phyloP scores from a whole-genome alignment of 169 alveolate genomes.

The Plasmodium inui region DNA sequence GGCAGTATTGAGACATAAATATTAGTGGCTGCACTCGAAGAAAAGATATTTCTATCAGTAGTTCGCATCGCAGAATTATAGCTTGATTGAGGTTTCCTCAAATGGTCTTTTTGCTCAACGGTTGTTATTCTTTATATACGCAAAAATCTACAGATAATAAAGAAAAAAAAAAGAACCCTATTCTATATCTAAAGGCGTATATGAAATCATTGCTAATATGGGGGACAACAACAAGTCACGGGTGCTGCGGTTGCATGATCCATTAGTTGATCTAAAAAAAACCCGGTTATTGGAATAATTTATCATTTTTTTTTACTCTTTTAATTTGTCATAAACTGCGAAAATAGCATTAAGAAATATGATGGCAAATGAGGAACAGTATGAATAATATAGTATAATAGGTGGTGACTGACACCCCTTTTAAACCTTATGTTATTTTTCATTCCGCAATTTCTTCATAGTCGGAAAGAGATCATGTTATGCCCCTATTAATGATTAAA shows the following conservation, averaged over 20 bases:
- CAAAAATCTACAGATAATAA: not conserved
- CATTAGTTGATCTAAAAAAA: not conserved
- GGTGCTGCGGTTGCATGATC: not conserved
- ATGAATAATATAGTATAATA: not conserved
- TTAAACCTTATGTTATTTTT: not conserved
- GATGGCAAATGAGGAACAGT: not conserved
- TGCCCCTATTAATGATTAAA: not conserved
- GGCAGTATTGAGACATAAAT: not conserved
- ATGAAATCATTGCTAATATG: not conserved
- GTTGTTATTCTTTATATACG: not conserved
- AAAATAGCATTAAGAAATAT: not conserved
- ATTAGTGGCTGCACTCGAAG: not conserved
- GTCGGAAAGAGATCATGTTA: not conserved
- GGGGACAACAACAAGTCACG: not conserved
- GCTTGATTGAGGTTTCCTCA: not conserved
- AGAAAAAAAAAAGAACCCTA: not conserved
- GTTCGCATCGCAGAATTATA: not conserved
- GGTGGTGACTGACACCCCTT: not conserved
- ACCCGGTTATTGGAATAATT: not conserved
- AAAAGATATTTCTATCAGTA: not conserved
- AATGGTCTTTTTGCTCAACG: not conserved
- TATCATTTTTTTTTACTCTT: not conserved
- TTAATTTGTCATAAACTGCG: not conserved
- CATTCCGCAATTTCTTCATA: not conserved
- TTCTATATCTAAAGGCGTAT: not conserved